phyloP scores from a whole-genome alignment of 2,329 filamentous ascomycete species.

The Nothophaeocryptopus gaeumannii region DNA sequence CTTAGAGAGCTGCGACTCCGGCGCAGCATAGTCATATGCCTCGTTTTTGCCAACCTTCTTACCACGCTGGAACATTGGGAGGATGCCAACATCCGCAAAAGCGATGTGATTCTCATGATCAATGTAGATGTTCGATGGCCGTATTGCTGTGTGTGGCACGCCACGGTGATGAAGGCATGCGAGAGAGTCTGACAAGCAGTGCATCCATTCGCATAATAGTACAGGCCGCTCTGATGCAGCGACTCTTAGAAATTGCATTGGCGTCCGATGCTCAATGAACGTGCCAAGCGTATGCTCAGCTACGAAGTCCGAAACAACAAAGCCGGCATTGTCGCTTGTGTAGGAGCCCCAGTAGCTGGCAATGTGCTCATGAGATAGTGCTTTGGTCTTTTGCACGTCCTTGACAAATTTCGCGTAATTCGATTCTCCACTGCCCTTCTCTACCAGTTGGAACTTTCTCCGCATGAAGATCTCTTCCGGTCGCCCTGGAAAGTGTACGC shows the following conservation, averaged over 20 bases:
- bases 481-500: conserved; percentile 62
- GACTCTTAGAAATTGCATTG: conserved; percentile 61
- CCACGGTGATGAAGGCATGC: conserved; percentile 65
- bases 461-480: conserved; percentile 52
- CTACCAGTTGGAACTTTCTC: conserved; percentile 32
- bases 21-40: conserved; percentile 69
- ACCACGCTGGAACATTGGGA: conserved; percentile 50
- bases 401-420: conserved; percentile 54
- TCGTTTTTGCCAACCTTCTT: conserved; percentile 63
- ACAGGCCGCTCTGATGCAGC: conserved; percentile 58
- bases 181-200: conserved; percentile 67
- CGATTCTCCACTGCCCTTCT: conserved; percentile 27
- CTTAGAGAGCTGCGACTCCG: conserved; percentile 56
- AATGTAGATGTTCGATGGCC: conserved; percentile 67
- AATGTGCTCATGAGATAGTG: conserved; percentile 65
- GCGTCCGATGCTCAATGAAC: conserved; percentile 61
- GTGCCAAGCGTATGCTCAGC: conserved; percentile 65
- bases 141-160: conserved; percentile 65
- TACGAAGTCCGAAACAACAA: conserved; percentile 64
- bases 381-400: conserved; percentile 58
- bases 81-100: conserved; percentile 58
- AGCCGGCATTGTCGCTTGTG: conserved; percentile 61
- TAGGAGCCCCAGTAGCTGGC: conserved; percentile 71
- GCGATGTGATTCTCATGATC: conserved; percentile 64
- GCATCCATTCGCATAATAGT: conserved; percentile 69